Conservation (phyloP, 306 rosid species). For the Oemleria cerasiformis region DNA sequence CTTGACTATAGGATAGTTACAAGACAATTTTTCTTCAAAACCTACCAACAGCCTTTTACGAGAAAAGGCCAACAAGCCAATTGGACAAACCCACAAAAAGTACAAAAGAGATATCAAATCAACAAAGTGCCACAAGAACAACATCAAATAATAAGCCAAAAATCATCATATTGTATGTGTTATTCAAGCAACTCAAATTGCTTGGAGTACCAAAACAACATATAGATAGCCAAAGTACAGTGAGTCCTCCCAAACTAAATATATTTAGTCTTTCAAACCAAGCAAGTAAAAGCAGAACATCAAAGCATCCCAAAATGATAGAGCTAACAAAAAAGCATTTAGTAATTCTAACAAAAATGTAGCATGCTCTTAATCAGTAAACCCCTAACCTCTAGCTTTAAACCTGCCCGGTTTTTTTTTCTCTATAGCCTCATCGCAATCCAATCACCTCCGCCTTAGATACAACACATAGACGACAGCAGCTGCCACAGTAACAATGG, state of each 20-base stretch:
- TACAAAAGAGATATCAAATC: not conserved
- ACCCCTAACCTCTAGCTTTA: conserved; percentile 50
- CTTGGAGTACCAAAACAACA: conserved; percentile 19
- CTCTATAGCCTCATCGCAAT: not conserved
- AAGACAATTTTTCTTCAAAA: not conserved
- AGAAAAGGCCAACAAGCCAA: conserved; percentile 2
- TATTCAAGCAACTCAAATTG: conserved; percentile 7
- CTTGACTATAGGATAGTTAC: not conserved
- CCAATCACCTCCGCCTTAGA: conserved; percentile 53
- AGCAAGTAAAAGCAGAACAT: conserved; percentile 9
- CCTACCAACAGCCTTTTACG: not conserved
- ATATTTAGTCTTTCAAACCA: conserved; percentile 30
- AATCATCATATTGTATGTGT: not conserved
- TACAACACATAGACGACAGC: conserved; percentile 40
- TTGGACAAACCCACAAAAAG: not conserved
- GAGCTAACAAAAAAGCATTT: conserved; percentile 38
- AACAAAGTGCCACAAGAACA: not conserved
- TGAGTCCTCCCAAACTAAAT: conserved; percentile 27
- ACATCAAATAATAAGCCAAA: not conserved
- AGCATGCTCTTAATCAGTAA: conserved; percentile 31
- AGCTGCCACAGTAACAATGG: conserved; percentile 40
- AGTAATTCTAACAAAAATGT: conserved; percentile 62
- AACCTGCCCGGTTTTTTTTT: conserved; percentile 14
- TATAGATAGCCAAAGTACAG: conserved; percentile 17
- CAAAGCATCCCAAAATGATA: conserved; percentile 37